phyloP scores from a whole-genome alignment of 2,329 filamentous ascomycete genomes.

The Epichloe gansuensis region DNA sequence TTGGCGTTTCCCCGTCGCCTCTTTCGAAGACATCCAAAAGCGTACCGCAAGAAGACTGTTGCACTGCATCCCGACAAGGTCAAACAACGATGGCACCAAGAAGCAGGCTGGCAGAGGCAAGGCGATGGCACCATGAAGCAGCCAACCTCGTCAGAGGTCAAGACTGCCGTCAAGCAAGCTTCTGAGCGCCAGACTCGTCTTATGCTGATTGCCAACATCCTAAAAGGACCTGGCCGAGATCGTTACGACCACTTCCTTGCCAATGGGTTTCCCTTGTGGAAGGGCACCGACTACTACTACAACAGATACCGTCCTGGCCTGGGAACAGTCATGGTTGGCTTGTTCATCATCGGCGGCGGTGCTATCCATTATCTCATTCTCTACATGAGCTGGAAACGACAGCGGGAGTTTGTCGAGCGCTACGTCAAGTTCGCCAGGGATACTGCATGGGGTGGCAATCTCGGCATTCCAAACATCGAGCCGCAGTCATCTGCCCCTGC shows the following conservation, averaged over 20 bases:
- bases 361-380: conserved; percentile 78
- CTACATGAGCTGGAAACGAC: conserved; percentile 77
- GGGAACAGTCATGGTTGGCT: conserved; percentile 67
- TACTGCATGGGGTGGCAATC: conserved; percentile 79
- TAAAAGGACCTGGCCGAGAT: conserved; percentile 67
- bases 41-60: conserved; percentile 79
- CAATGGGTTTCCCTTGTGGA: conserved; percentile 93
- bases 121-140: conserved; percentile 51
- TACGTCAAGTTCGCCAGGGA: conserved; percentile 85
- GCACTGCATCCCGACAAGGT: conserved; percentile 92
- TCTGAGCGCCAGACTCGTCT: conserved; percentile 74
- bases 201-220: conserved; percentile 72
- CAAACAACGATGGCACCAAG: conserved; percentile 61
- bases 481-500: conserved; percentile 31
- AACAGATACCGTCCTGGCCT: conserved; percentile 82
- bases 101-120: conserved; percentile 36
- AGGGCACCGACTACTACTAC: conserved; percentile 98
- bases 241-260: conserved; percentile 89
- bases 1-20: conserved; percentile 64
- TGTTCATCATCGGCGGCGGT: conserved; percentile 75
- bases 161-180: conserved; percentile 67
- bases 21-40: conserved; percentile 80
- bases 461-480: conserved; percentile 57
- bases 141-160: conserved; percentile 63
- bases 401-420: conserved; percentile 79